These are phyloP conservation scores for Claviceps capensis DNA, from an alignment of 2,329 filamentous ascomycete genomes.

Conservation along the genomic window DNA sequence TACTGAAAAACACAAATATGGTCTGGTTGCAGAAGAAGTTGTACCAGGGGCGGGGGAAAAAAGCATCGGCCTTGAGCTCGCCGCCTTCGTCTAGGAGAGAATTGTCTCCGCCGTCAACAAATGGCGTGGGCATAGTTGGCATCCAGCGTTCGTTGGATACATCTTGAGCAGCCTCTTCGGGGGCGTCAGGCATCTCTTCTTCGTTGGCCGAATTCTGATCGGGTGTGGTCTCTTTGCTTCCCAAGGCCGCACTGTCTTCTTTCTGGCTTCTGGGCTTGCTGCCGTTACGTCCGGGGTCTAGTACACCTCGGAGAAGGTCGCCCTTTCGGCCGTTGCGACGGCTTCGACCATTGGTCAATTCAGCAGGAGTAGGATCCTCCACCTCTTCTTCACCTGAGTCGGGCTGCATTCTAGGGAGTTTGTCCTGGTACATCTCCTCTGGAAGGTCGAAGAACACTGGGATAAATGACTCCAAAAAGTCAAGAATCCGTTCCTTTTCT, in stretches of 20 bases:
- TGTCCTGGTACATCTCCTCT: conserved; percentile 53
- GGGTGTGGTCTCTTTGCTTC: conserved; percentile 80
- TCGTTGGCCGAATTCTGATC: conserved; percentile 66
- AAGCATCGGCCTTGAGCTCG: conserved; percentile 61
- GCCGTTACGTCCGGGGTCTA: conserved; percentile 63
- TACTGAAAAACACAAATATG: conserved; percentile 87
- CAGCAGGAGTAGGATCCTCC: conserved; percentile 58
- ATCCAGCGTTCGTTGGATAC: conserved; percentile 52
- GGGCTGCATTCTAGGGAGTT: conserved; percentile 54
- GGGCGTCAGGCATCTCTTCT: conserved; percentile 55
- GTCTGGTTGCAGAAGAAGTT: conserved; percentile 86
- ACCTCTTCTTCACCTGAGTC: conserved; percentile 63
- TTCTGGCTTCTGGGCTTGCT: conserved; percentile 59
- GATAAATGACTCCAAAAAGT: conserved; percentile 66
- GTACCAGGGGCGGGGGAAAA: conserved; percentile 68
- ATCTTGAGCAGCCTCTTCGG: conserved; percentile 48
- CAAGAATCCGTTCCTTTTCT: conserved; percentile 60
- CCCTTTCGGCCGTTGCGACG: conserved; percentile 65
- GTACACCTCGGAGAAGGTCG: conserved; percentile 70
- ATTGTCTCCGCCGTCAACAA: conserved; percentile 38
- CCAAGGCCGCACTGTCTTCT: conserved; percentile 63
- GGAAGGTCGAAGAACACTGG: conserved; percentile 64
- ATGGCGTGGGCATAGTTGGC: conserved; percentile 43
- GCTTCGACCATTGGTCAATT: conserved; percentile 53
- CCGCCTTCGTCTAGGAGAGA: conserved; percentile 43